Evolutionary conservation across 306 rosid genomes (phyloP).

Genomic region (Gillenia trifoliata): DNA sequence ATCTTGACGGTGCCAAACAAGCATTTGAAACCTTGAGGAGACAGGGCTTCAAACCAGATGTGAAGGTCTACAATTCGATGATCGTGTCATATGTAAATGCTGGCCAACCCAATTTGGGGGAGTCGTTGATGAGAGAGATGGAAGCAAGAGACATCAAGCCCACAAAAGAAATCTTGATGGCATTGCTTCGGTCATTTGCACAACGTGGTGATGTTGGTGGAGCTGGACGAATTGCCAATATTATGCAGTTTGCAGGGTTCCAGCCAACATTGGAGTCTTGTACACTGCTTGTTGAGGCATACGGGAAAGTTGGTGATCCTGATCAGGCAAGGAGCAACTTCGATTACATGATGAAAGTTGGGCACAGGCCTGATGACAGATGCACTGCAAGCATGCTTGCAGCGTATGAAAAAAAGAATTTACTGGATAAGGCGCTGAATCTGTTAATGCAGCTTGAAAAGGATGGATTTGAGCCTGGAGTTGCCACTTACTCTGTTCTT

Average conservation of each 20-base stretch:
- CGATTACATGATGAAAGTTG: slow-evolving; percentile 53
- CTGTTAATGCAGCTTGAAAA: slow-evolving; percentile 64
- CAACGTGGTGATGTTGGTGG: slow-evolving; percentile 37
- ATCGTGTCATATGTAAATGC: slow-evolving; percentile 64
- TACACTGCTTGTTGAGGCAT: slow-evolving; percentile 63
- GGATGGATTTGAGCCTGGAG: slow-evolving; percentile 79
- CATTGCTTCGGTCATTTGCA: slow-evolving; percentile 58
- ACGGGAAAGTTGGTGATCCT: slow-evolving; percentile 36
- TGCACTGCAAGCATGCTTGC: slow-evolving; percentile 76
- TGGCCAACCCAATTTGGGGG: slow-evolving; percentile 45
- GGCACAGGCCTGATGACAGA: slow-evolving; percentile 70
- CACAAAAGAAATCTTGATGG: slow-evolving; percentile 56
- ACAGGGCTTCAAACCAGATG: slow-evolving; percentile 68
- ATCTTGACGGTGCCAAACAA: slow-evolving; percentile 52
- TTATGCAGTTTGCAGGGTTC: slow-evolving; percentile 61
- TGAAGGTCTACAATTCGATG: slow-evolving; percentile 56
- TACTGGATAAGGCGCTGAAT: slow-evolving; percentile 63
- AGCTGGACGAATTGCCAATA: slow-evolving; percentile 40
- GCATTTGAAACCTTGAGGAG: slow-evolving; percentile 57
- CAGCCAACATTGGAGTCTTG: slow-evolving; percentile 47
- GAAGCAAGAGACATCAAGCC: slow-evolving; percentile 51
- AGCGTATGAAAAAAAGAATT: slow-evolving; percentile 56
- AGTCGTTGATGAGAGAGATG: slow-evolving; percentile 60
- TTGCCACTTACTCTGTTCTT: slow-evolving; percentile 70
- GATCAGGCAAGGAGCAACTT: slow-evolving; percentile 60